Percentiles rank a stretch among this genome's conserved stretches.
phyloP scores from a whole-genome alignment of 2,329 filamentous ascomycete species.

The Biscogniauxia sp. region DNA sequence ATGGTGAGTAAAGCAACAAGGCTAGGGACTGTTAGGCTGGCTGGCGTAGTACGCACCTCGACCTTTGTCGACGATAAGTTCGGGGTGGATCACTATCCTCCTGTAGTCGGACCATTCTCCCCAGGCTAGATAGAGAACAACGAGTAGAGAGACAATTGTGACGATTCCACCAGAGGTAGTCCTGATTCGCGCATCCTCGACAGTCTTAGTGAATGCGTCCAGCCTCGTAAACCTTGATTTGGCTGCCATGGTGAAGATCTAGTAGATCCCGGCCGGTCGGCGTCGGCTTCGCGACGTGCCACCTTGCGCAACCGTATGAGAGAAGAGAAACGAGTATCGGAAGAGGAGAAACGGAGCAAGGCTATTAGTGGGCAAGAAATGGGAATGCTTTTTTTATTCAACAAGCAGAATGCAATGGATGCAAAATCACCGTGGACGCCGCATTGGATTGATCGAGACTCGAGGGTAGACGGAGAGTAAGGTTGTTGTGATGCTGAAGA shows the following conservation, averaged over 20 bases:
- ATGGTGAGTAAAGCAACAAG: conserved; percentile 23
- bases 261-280: not conserved
- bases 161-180: conserved; percentile 95
- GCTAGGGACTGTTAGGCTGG: conserved; percentile 7
- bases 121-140: conserved; percentile 86
- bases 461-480: conserved; percentile 2
- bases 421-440: conserved; percentile 22
- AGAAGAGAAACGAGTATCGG: not conserved
- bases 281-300: not conserved
- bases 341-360: not conserved
- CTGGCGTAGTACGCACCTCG: conserved; percentile 59
- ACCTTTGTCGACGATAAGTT: conserved; percentile 94
- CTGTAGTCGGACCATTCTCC: conserved; percentile 97
- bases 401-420: conserved; percentile 7
- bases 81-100: conserved; percentile 79
- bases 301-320: not conserved
- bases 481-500: conserved; percentile 2
- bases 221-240: conserved; percentile 96
- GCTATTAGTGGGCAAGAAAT: not conserved
- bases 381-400: not conserved
- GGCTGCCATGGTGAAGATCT: conserved; percentile 62
- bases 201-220: conserved; percentile 98
- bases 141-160: conserved; percentile 83
- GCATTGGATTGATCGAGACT: conserved; percentile 22
- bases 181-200: conserved; percentile 94